Evolutionary conservation across 2,329 filamentous ascomycete species (phyloP), one percentile per base, ranked within the genome.

Genomic region (Colletotrichum zoysiae): DNA sequence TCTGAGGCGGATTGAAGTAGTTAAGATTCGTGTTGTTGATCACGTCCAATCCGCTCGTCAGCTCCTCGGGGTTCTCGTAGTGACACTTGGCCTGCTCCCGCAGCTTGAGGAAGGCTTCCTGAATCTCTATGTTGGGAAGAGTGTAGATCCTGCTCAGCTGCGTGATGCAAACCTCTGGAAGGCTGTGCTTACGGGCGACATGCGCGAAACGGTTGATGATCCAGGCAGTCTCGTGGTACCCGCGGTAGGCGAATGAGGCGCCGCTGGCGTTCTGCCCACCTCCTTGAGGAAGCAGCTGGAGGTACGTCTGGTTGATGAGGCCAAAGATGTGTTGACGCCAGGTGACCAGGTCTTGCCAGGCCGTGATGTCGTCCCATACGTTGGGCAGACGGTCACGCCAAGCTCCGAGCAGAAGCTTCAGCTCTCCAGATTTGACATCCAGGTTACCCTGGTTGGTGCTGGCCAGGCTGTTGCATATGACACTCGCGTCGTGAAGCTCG

Each of bases 11-110:
- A 73, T 95, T 97, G 81, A 99, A 99, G 85, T 99, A 99, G 81
- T 97, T 98, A 69, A 99, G 89, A 77, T 99, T 99, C 46, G 96
- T 99, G 77, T 99, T 99, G 82, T 99, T 99, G 81, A 99, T 99
- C 3, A 99, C 96, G 78, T 99, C 96, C 75, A 99, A 81, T 1
- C 96, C 96, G 78, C 91, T 97, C 65, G 91, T 95, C 65, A 99
- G 89, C 82, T 99, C 96, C 48, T 93, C 92, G 0, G 92, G 91
- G 78, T 98, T 98, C 83, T 98, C 95, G 81, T 98, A 99, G 80
- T 99, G 96, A 76, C 96, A 99, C 80, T 98, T 98, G 55, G 96
- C 96, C 82, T 99, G 96, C 82, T 99, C 97, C n/a, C 97, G 88
- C 64, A 99, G 84, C 84, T 99, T 99, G 73, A 99, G 84, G 87